Base-by-base conservation (phyloP, 2,329 filamentous ascomycete species). In the Scleromitrula shiraiana region DNA sequence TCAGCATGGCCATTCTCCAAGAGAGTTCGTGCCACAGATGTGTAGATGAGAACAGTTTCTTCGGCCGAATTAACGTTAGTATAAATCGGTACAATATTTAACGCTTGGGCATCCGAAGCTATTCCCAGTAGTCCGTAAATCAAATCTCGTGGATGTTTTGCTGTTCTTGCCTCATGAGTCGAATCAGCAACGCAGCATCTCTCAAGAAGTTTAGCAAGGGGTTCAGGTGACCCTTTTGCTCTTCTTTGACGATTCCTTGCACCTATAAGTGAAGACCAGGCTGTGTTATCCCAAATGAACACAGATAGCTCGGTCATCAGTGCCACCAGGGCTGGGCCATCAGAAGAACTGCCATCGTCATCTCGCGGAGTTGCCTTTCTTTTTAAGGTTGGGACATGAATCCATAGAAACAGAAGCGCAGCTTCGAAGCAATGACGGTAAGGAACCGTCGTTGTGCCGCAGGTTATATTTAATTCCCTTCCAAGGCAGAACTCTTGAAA, bases 401-500 rank as follows among this genome's bases (percentile, higher is more conserved):
- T 41, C 12, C 17, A 15, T 7, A 47, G 26, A 29, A 50, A 50
- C 5, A 50, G 26, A 29, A 33, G 22, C 9, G 27, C 37, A 3
- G 49, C 43, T 10, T 35, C 27, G 7, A 50, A 41, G 22, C 43
- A 46, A 9, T 32, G 37, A n/a, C 29, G 37, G 14, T 36, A 50
- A 2, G 29, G 20, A 15, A 50, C 14, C 2, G 26, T 50, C 32
- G 19, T 30, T 7, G 24, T 30, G 14, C 50, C 41, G 19, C 46
- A 49, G 3, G 30, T 39, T 17, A 51, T 32, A 17, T 45, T 24
- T n/a, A 49, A 24, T 7, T 40, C 23, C n/a, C 15, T 49, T 7
- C 46, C 50, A 22, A 49, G 23, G 2, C 36, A 45, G n/a, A 53
- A 48, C 27, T 53, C 51, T 37, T 53, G 51, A 17, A 51, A 22